Base-by-base conservation (phyloP, 208 protist genomes). In the Leishmania arabica region DNA sequence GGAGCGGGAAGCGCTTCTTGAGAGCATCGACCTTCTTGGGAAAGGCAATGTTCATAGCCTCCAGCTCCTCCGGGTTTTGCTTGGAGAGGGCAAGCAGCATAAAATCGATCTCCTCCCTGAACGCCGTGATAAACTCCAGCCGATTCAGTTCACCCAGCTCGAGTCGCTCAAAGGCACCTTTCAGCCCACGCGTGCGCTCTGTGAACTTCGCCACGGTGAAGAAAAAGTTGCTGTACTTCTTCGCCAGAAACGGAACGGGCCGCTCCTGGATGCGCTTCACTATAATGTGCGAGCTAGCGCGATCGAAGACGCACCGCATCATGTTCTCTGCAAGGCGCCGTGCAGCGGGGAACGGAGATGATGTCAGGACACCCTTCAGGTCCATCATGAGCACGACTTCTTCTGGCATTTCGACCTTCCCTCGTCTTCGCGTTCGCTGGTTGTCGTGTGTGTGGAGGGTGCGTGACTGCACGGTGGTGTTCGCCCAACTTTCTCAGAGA, bases 321-420 rank as follows among this genome's bases (percentile, higher is more conserved):
- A 93, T 88, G 37, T 78, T 84, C 88, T 94, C 92, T 31, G 90
- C 90, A 42, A 95, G 86, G 1, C 90, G 87, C 13, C 92, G 89
- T 6, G 86, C 86, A 13, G 91, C 92, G 3, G 89, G 90, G 74
- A 93, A 94, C 42, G 90, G 90, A 24, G 88, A 92, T 3, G 91
- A 90, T 47, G 88, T 93, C 7, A 96, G 83, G 24, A 96, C 90
- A 7, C 92, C 90, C 49, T 83, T 89, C 70, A 93, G 40, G 82
- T 96, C 91, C 82, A 96, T 93, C 88, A 96, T 91, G 74, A 96
- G 77, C 71, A 96, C 89, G 40, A 96, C 91, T 79, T 95, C 90
- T 24, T 81, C 86, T 21, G 92, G 91, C 92, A 94, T 96, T 65
- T 60, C 54, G 37, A 37, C 49, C 3, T 27, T 3, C 34, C 15